These are phyloP conservation scores for Rubia tinctorum DNA, from an alignment of 305 asterid genomes.

Conservation along the genomic window DNA sequence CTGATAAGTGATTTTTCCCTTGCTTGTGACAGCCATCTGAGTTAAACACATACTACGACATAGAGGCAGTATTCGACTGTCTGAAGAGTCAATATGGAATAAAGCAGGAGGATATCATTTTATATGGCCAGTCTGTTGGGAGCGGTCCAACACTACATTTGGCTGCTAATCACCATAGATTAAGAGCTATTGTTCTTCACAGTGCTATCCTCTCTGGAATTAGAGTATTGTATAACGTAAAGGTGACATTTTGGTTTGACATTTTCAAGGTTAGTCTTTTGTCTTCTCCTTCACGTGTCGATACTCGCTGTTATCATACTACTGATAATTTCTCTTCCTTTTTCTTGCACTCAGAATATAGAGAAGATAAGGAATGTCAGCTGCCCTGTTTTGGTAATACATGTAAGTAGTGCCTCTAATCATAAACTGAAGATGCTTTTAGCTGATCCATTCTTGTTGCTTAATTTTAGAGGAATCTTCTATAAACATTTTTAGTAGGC, in stretches of 20 bases:
- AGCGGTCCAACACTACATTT: slow-evolving; percentile 95
- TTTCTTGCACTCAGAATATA: slow-evolving; percentile 54
- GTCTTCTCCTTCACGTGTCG: not conserved
- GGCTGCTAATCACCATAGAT: slow-evolving; percentile 71
- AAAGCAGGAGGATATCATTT: slow-evolving; percentile 88
- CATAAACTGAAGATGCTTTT: slow-evolving; percentile 12
- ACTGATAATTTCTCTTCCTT: not conserved
- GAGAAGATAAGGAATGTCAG: slow-evolving; percentile 85
- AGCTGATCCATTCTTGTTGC: not conserved
- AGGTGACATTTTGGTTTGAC: slow-evolving; percentile 98
- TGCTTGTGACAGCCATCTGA: slow-evolving; percentile 78
- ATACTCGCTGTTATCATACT: not conserved
- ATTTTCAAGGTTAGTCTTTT: slow-evolving; percentile 69
- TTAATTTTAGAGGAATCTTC: not conserved
- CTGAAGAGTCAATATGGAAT: slow-evolving; percentile 75
- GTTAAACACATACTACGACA: slow-evolving; percentile 86
- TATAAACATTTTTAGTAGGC: not conserved
- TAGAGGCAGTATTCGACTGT: slow-evolving; percentile 88
- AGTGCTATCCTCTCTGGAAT: slow-evolving; percentile 99
- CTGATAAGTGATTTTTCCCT: slow-evolving; percentile 17
- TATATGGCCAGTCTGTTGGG: slow-evolving; percentile 96
- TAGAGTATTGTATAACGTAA: slow-evolving; percentile 88
- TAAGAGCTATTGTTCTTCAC: slow-evolving; percentile 90
- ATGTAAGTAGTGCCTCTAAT: slow-evolving; percentile 50
- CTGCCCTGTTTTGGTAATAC: slow-evolving; percentile 97